Percentiles rank a stretch among this genome's conserved stretches.
Evolutionary conservation across 2,329 filamentous ascomycete genomes (phyloP).

Genomic region (Decorospora gaudefroyi): DNA sequence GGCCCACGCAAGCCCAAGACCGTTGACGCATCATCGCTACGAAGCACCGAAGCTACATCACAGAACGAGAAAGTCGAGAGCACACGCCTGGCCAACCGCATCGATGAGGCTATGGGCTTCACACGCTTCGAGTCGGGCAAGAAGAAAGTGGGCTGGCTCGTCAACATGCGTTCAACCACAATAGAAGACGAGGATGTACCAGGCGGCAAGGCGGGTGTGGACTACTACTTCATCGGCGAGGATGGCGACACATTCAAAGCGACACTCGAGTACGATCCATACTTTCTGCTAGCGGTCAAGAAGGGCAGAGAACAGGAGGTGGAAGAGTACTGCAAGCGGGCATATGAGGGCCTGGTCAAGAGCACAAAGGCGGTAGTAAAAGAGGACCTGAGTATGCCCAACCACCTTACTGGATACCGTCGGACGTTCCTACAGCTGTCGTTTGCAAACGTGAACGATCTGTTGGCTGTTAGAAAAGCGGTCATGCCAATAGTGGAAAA

Average conservation of each 20-base stretch:
- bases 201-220: slow-evolving; percentile 84
- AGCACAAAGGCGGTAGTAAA: slow-evolving; percentile 77
- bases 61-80: slow-evolving; percentile 92
- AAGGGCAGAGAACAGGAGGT: slow-evolving; percentile 88
- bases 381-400: slow-evolving; percentile 93
- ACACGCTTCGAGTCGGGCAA: slow-evolving; percentile 85
- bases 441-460: slow-evolving; percentile 84
- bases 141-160: slow-evolving; percentile 87
- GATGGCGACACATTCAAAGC: slow-evolving; percentile 92
- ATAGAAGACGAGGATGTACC: slow-evolving; percentile 82
- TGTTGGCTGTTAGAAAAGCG: slow-evolving; percentile 80
- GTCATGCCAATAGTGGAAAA: slow-evolving; percentile 92
- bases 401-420: slow-evolving; percentile 89
- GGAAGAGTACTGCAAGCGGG: slow-evolving; percentile 88
- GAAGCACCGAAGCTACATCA: slow-evolving; percentile 81
- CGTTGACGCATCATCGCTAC: slow-evolving; percentile 74
- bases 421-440: slow-evolving; percentile 84
- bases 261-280: slow-evolving; percentile 93
- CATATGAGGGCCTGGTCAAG: slow-evolving; percentile 81
- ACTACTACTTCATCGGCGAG: slow-evolving; percentile 85
- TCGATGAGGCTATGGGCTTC: slow-evolving; percentile 96
- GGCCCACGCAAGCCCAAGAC: slow-evolving; percentile 69
- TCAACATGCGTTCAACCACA: slow-evolving; percentile 89
- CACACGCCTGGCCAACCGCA: slow-evolving; percentile 77
- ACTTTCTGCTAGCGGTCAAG: slow-evolving; percentile 90